Percentiles rank a stretch among this genome's conserved stretches.
These are phyloP conservation scores for Microglena sp. DNA, from an alignment of 139 green algal species.

Conservation along the genomic window DNA sequence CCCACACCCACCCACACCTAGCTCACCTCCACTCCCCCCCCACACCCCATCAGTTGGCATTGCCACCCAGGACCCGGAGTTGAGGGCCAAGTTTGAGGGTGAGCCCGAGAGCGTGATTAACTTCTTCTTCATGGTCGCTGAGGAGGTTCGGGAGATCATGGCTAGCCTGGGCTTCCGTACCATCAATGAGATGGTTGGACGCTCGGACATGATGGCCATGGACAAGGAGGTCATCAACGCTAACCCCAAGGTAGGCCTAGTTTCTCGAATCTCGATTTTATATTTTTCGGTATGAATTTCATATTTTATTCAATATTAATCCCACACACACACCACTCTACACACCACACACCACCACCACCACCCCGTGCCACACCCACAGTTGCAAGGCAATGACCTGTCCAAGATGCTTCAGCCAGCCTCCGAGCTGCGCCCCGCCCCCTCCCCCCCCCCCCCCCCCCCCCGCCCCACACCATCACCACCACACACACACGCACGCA, in stretches of 20 bases:
- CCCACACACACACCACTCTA: too few species aligned
- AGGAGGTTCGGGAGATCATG: conserved; percentile 87
- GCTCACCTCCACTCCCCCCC: too few species aligned
- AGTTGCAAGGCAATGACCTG: conserved; percentile 82
- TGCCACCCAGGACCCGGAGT: conserved; percentile 88
- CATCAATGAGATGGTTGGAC: conserved; percentile 85
- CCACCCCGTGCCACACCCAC: too few species aligned
- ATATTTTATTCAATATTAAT: too few species aligned
- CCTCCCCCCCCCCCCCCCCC: not conserved
- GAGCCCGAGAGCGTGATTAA: conserved; percentile 93
- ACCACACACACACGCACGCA: too few species aligned
- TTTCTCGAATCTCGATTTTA: too few species aligned
- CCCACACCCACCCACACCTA: too few species aligned
- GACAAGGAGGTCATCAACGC: conserved; percentile 48
- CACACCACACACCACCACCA: too few species aligned
- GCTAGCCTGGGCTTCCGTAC: conserved; percentile 70
- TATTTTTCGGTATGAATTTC: too few species aligned
- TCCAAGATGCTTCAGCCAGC: conserved; percentile 71
- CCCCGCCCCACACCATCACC: too few species aligned
- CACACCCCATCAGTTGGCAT: conserved; percentile 83
- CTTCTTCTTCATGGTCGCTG: conserved; percentile 93
- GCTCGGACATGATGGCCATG: conserved; percentile 72
- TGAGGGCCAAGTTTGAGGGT: conserved; percentile 87
- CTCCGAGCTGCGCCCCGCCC: conserved; percentile 67
- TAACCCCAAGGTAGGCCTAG: conserved; percentile 50